These are phyloP conservation scores for Daldinia grandis DNA, from an alignment of 495 filamentous ascomycete genomes.

Conservation along the genomic window DNA sequence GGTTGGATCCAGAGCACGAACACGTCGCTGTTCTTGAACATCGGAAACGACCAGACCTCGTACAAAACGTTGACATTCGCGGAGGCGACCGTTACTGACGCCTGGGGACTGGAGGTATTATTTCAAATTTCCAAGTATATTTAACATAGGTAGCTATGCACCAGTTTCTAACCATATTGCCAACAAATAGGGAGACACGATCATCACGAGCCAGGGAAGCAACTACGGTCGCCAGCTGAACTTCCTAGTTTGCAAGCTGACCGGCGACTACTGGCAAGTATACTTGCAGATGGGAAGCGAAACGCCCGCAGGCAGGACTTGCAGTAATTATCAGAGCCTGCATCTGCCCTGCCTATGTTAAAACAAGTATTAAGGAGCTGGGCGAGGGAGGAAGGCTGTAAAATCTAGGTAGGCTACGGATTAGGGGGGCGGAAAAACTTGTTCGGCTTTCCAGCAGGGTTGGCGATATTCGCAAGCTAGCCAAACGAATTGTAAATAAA, in stretches of 20 bases:
- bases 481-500: background rate
- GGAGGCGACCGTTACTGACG: slow-evolving; percentile 49
- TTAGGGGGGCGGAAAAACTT: background rate
- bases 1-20: slow-evolving; percentile 58
- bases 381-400: background rate
- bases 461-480: background rate
- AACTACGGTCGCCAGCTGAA: slow-evolving; percentile 60
- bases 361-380: slow-evolving; percentile 46
- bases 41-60: slow-evolving; percentile 51
- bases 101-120: slow-evolving; percentile 55
- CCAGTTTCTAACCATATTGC: background rate
- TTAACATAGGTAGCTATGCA: background rate
- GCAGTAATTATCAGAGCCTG: slow-evolving; percentile 61
- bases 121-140: background rate
- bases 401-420: background rate
- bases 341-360: slow-evolving; percentile 61
- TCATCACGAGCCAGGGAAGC: slow-evolving; percentile 57
- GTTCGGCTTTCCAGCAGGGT: background rate
- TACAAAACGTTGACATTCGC: slow-evolving; percentile 59
- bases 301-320: slow-evolving; percentile 54
- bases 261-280: slow-evolving; percentile 55
- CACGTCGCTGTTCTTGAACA: slow-evolving; percentile 56
- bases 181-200: slow-evolving; percentile 54
- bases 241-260: slow-evolving; percentile 57
- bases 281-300: slow-evolving; percentile 61